phyloP scores from a whole-genome alignment of 352 stramenopile genomes.

The Pythium periplocum region DNA sequence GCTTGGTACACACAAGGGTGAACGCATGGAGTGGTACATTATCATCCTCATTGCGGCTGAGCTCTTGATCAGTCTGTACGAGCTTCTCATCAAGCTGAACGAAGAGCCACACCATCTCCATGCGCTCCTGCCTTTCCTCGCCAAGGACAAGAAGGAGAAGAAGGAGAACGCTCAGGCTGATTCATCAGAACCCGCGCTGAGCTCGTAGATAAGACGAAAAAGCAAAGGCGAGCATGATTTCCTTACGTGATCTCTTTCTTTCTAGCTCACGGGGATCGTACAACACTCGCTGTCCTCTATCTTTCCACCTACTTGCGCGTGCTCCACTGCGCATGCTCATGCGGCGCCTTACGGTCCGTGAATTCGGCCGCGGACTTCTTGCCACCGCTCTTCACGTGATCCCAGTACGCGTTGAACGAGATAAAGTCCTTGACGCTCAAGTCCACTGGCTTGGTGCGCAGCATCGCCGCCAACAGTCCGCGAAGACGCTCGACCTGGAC shows the following conservation, averaged over 20 bases:
- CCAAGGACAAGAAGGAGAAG: constrained; percentile 9
- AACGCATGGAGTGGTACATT: constrained; percentile 97
- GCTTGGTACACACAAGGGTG: constrained; percentile 92
- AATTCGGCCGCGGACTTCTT: constrained; percentile 64
- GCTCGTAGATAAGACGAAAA: too few species aligned
- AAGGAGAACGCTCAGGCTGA: not conserved
- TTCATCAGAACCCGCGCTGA: too few species aligned
- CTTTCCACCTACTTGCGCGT: too few species aligned
- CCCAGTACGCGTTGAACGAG: constrained; percentile 83
- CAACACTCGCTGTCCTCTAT: too few species aligned
- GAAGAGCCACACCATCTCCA: constrained; percentile 19
- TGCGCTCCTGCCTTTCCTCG: too few species aligned
- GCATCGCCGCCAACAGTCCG: constrained; percentile 64
- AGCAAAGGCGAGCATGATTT: too few species aligned
- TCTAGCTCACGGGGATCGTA: too few species aligned
- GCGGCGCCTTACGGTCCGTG: constrained; percentile 77
- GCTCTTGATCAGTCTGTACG: constrained; percentile 87
- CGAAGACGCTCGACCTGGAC: constrained; percentile 61
- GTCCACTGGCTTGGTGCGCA: constrained; percentile 73
- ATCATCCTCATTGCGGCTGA: constrained; percentile 96
- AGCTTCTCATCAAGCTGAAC: constrained; percentile 70
- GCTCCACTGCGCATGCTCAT: constrained; percentile 80
- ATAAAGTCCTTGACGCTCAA: constrained; percentile 64
- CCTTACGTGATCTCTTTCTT: too few species aligned
- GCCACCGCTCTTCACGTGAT: constrained; percentile 66